Percentiles rank a stretch among this genome's conserved stretches.
Evolutionary conservation across 805 yeast species (phyloP).

Genomic region (Yarrowia hollandica): DNA sequence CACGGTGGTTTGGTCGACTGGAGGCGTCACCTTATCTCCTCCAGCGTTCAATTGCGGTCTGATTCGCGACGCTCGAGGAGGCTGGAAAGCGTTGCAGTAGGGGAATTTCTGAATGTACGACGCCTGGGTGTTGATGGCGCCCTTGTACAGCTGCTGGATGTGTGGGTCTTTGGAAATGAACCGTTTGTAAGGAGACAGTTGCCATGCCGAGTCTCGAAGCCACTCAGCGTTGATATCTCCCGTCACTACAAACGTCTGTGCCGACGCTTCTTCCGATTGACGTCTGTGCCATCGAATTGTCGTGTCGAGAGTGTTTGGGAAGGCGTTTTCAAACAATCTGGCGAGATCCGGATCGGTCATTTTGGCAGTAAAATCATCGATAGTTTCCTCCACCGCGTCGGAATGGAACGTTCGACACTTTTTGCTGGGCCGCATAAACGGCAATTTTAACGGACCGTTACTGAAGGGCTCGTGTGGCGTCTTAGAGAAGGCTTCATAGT

Average conservation of each 20-base stretch:
- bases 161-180: slow-evolving; percentile 53
- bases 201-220: slow-evolving; percentile 86
- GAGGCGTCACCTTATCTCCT: slow-evolving; percentile 65
- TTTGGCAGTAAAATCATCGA: slow-evolving; percentile 52
- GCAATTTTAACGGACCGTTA: slow-evolving; percentile 55
- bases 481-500: slow-evolving; percentile 62
- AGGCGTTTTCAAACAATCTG: slow-evolving; percentile 72
- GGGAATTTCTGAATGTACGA: slow-evolving; percentile 62
- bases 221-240: slow-evolving; percentile 95
- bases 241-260: slow-evolving; percentile 77
- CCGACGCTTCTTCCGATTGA: slow-evolving; percentile 36
- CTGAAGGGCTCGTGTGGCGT: slow-evolving; percentile 57
- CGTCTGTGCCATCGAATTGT: slow-evolving; percentile 71
- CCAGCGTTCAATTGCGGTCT: slow-evolving; percentile 32
- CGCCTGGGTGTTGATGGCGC: slow-evolving; percentile 82
- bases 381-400: slow-evolving; percentile 58
- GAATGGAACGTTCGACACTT: slow-evolving; percentile 74
- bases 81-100: slow-evolving; percentile 90
- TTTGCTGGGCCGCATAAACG: slow-evolving; percentile 73
- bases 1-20: slow-evolving; percentile 66
- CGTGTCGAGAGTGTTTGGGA: slow-evolving; percentile 87
- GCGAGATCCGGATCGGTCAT: slow-evolving; percentile 66
- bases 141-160: slow-evolving; percentile 57
- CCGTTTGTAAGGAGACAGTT: slow-evolving; percentile 71
- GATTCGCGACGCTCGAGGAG: slow-evolving; percentile 49